Base-by-base conservation (phyloP, 1,284 basidiomycete genomes). In the Heterobasidion parviporum region DNA sequence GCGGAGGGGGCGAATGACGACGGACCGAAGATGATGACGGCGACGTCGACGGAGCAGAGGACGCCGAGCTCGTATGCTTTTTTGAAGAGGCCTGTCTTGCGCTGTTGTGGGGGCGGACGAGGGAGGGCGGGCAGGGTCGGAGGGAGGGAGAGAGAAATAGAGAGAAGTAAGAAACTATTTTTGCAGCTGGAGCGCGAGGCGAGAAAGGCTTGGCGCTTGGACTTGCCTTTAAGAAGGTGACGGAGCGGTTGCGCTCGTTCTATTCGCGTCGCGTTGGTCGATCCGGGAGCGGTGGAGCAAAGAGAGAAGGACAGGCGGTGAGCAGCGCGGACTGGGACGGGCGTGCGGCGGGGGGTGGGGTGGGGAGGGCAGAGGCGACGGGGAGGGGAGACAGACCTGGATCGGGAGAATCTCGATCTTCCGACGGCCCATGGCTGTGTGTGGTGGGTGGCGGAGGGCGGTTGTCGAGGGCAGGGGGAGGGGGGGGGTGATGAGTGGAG, bases 381-480 rank as follows among this genome's bases (percentile, higher is more conserved):
- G 33, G 35, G 48, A 34, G 33, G 10, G 18, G 10, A 49, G 47
- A 76, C 83, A 65, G 63, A 89, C 87, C 36, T 82, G 82, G 65
- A 94, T 93, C 60, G 91, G 91, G 65, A 89, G 85, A 58, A 94
- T 94, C 72, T 89, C 88, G 67, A 94, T 94, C 79, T 94, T 94
- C 75, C 92, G 77, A 67, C 91, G 77, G 59, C 92, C 92, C 92
- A 92, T 92, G 26, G 12, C 33, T 14, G 46, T 2, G 14, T 3
- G 46, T 2, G 46, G 18, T 14, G n/a, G 46, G 16, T 18, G 12
- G 46, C 8, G 12, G 16, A 47, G 46, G 46, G 4, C 12, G 14
- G 45, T 14, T 10, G 10, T 14, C 12, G 46, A 47, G 4, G n/a
- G n/a, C 10, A 3, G n/a, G n/a, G 6, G 38, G 38, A 6, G 38